Evolutionary conservation across 2,329 filamentous ascomycete genomes (phyloP), one percentile per base, ranked within the genome.

Genomic region (Aureobasidium sp.): DNA sequence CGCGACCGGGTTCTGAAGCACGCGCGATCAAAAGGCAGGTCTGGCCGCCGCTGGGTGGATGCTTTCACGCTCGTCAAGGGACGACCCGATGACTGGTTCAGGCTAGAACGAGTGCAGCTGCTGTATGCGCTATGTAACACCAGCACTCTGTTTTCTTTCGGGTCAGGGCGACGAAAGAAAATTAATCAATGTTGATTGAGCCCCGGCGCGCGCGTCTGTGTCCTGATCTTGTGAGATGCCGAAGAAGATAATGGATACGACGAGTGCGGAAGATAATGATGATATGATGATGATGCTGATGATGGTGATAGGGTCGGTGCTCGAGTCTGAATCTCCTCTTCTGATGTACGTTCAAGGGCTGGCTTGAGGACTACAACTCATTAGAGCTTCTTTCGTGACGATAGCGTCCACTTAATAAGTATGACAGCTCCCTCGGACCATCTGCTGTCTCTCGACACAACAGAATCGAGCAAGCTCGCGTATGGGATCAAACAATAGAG

Each of bases 371-470:
- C 55, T 27, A 48, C 55, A 58, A 60, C 57, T 60, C 36, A 51
- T 60, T 32, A 41, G 23, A 60, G 46, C 57, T 60, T 57, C 27
- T 37, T 46, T 36, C 23, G 20, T 41, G 34, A 34, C 23, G 57
- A 60, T 60, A 60, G 57, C 57, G 44, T 60, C 57, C 57, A 60
- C 57, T 60, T 60, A 60, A 60, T 60, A 60, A 60, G 23, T 60
- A 27, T 51, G 23, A 3, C n/a, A 23, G 27, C 17, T 13, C 10
- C 15, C 29, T 47, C 55, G 41, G 23, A 58, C 41, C 53, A 58
- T 58, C 12, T 29, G 20, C 20, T 26, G n/a, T 27, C 10, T 42
- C 9, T 48, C 15, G 23, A 48, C 42, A 58, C 52, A 17, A 56
- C 52, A 34, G 36, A 58, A 58, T n/a, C 51, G 55, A 58, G 32